Evolutionary conservation across 2,329 filamentous ascomycete species (phyloP).

Genomic region (Eutypella sp.): DNA sequence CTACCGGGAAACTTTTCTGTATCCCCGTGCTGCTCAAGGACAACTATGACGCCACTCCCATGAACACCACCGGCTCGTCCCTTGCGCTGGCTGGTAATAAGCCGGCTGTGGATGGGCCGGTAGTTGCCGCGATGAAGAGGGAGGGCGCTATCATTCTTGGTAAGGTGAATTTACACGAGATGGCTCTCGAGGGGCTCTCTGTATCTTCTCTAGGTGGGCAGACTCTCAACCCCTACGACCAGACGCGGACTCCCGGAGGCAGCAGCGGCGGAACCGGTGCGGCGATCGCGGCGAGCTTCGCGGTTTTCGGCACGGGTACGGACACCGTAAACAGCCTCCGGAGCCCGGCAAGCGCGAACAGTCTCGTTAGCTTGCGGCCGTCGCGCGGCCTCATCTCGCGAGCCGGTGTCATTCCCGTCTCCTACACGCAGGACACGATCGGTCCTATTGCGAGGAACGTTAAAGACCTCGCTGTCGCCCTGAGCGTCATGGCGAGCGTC

Average conservation of each 20-base stretch:
- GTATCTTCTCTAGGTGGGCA: constrained; percentile 61
- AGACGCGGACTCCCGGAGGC: constrained; percentile 57
- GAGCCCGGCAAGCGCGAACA: constrained; percentile 57
- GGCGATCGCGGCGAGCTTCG: constrained; percentile 50
- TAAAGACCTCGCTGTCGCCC: constrained; percentile 43
- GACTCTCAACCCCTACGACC: constrained; percentile 59
- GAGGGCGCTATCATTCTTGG: constrained; percentile 55
- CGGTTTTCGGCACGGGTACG: constrained; percentile 53
- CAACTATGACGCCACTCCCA: constrained; percentile 52
- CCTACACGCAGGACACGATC: constrained; percentile 50
- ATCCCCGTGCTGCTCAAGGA: constrained; percentile 60
- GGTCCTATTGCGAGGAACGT: constrained; percentile 50
- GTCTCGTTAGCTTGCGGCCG: constrained; percentile 54
- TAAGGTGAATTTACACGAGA: constrained; percentile 58
- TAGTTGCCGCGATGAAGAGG: constrained; percentile 42
- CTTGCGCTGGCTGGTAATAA: constrained; percentile 42
- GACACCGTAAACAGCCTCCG: constrained; percentile 60
- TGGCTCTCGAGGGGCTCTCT: constrained; percentile 58
- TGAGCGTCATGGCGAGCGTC: constrained; percentile 48
- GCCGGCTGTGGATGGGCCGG: constrained; percentile 41
- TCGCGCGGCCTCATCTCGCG: constrained; percentile 47
- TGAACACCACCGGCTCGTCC: constrained; percentile 54
- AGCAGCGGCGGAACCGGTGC: constrained; percentile 60
- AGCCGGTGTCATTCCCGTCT: constrained; percentile 50
- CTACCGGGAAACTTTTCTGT: constrained; percentile 51